Evolutionary conservation across 2,329 filamentous ascomycete genomes (phyloP), one percentile per base, ranked within the genome.

Genomic region (Macrophomina tecta): DNA sequence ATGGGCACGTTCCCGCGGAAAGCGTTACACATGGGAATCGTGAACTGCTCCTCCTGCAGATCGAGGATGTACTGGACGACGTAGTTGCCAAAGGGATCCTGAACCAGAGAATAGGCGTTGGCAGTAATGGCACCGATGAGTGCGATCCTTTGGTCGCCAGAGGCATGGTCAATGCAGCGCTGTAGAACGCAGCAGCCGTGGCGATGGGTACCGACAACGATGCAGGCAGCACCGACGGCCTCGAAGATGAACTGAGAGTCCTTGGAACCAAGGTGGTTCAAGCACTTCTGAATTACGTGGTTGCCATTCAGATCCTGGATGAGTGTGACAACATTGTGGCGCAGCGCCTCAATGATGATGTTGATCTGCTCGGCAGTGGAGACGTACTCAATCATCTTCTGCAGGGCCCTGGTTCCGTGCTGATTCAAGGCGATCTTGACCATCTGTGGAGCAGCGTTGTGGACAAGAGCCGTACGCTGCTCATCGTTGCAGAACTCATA

Each of bases 361-460:
- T 91, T 85, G 61, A 94, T 81, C 79, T 99, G 95, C 74, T 91
- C 89, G 3, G 89, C 86, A 32, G 92, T 96, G 63, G 90, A 91
- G 74, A 99, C 92, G 77, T 92, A 96, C 81, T 99, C 95, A 71
- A 99, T 99, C 95, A 99, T 99, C 86, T 98, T 99, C 83, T 99
- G 95, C 68, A 99, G 83, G 69, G 95, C 95, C 64, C 95, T 90
- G 68, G 95, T 99, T 72, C 95, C 95, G 78, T 99, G 95, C 82
- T 97, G 94, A 81, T 99, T 98, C 68, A 98, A 84, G 32, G 95
- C 95, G 75, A 99, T 97, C 73, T 90, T 90, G 30, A 97, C 93
- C 84, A 99, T 92, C 70, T 94, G 90, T 64, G 89, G 86, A 18
- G 93, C 89, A 48, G 95, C 93, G 73, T 97, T 97, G 79, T 94